Evolutionary conservation across 2,329 filamentous ascomycete genomes (phyloP), one percentile per base, ranked within the genome.

Genomic region (Sclerotinia spermophila): DNA sequence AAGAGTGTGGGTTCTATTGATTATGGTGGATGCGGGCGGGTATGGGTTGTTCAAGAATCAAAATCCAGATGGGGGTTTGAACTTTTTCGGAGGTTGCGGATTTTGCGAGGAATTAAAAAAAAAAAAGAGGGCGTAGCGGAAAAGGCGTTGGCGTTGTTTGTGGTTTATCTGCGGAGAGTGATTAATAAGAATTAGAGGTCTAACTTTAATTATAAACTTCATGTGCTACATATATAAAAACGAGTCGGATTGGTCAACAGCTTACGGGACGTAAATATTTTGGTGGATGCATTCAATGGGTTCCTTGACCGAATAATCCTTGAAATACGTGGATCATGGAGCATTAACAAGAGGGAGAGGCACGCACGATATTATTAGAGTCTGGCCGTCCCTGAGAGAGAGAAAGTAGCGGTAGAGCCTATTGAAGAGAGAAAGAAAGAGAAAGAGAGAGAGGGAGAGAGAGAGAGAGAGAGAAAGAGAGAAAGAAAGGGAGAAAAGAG

Each of bases 171-270:
- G 66, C 66, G 55, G 55, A 68, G 38, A 55, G 66, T 51, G 48
- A 60, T 38, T 30, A 35, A 44, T 68, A 30, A 38, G 55, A 35
- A 44, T 68, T 35, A 68, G 35, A 42, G 53, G 33, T 62, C 66
- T 59, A 64, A 51, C 48, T 53, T 53, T 53, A 53, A 53, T 53
- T 27, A 53, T 27, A 30, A 30, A 53, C 48, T 58, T 68, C 55
- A 42, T 35, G 55, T 51, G 67, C 58, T 55, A 69, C 45, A 27
- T 27, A 53, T 38, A 40, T 33, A 69, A 64, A 68, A 51, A 69
- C 58, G 67, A 35, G 58, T 69, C n/a, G 59, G 68, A 69, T 69
- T 69, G 59, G 68, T 69, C 40, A 45, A 69, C 27, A 65, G 48
- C 38, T 55, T 69, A 69, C 56, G 44, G 35, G 42, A 61, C 19